A percentile compares a stretch with the other conserved stretches of the same genome.
Conservation (phyloP, 495 filamentous ascomycete genomes). For the Aspergillus carlsbadensis region DNA sequence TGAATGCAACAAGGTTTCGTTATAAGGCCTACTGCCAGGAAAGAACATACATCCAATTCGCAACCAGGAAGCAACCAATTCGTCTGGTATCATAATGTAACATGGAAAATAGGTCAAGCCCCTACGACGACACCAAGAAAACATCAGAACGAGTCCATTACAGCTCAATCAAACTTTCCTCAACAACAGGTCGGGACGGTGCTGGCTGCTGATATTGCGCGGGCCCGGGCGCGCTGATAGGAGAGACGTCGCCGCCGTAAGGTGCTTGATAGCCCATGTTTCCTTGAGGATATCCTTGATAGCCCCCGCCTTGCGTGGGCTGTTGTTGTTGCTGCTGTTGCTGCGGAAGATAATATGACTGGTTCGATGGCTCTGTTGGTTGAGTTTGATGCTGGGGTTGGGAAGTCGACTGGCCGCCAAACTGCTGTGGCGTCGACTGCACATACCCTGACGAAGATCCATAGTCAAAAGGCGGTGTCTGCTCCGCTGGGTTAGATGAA, state of each 20-base stretch:
- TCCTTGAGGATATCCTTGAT: conserved; percentile 39
- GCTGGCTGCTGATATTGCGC: conserved; percentile 44
- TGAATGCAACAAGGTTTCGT: background rate
- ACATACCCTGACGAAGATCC: conserved; percentile 32
- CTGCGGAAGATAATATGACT: conserved; percentile 42
- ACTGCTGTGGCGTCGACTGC: conserved; percentile 27
- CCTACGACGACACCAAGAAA: background rate
- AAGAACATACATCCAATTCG: conserved; percentile 20
- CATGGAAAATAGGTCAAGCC: conserved; percentile 5
- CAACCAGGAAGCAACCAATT: conserved; percentile 18
- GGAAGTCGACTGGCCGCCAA: conserved; percentile 15
- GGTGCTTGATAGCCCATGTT: conserved; percentile 39
- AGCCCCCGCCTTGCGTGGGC: conserved; percentile 42
- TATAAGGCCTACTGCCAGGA: conserved; percentile 16
- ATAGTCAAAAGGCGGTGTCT: conserved; percentile 26
- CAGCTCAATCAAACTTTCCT: conserved; percentile 89
- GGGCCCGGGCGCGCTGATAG: conserved; percentile 62
- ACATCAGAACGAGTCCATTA: conserved; percentile 22
- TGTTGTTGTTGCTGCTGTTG: conserved; percentile 45
- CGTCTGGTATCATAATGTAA: conserved; percentile 29
- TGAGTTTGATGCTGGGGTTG: conserved; percentile 23
- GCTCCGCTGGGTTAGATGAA: conserved; percentile 29
- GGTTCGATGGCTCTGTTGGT: conserved; percentile 26
- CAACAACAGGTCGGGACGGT: conserved; percentile 57
- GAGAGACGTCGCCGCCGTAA: conserved; percentile 41